Percentiles rank a stretch among this genome's conserved stretches.
Evolutionary conservation across 2,329 filamentous ascomycete species (phyloP).

Genomic region (Aspergillus floridensis): DNA sequence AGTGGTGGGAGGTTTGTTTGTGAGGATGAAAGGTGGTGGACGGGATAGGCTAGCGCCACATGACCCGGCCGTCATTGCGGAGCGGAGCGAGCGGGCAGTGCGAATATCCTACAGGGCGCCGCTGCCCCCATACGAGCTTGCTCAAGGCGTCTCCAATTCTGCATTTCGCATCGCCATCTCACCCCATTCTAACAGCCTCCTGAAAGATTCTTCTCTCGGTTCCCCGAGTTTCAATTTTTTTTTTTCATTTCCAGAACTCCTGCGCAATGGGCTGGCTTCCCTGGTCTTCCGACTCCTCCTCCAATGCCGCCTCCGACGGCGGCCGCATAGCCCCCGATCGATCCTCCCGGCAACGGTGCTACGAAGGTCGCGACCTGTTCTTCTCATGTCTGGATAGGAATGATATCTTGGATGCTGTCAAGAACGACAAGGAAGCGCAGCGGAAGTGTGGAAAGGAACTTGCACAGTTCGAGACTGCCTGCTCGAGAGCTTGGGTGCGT

Average conservation of each 20-base stretch:
- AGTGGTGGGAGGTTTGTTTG: not conserved
- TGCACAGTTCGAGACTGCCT: conserved; percentile 74
- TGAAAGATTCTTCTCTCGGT: not conserved
- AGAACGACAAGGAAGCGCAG: conserved; percentile 54
- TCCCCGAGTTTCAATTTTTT: not conserved
- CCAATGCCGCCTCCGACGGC: conserved; percentile 51
- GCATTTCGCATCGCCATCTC: not conserved
- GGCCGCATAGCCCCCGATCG: conserved; percentile 80
- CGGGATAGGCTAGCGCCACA: conserved; percentile 18
- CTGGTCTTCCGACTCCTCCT: conserved; percentile 39
- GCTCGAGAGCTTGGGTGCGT: conserved; percentile 85
- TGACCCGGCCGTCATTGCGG: conserved; percentile 15
- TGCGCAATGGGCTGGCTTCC: conserved; percentile 55
- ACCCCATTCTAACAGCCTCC: not conserved
- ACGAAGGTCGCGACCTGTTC: conserved; percentile 83
- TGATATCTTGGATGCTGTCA: conserved; percentile 73
- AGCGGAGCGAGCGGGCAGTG: conserved; percentile 8
- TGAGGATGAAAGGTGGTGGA: conserved; percentile 7
- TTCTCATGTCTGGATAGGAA: conserved; percentile 82
- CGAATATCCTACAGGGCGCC: not conserved
- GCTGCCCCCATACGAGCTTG: not conserved
- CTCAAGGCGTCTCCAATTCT: not conserved
- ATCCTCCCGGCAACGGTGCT: conserved; percentile 77
- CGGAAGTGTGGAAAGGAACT: conserved; percentile 61
- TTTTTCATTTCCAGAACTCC: not conserved